Percentiles rank a stretch among this genome's conserved stretches.
Conservation (phyloP, 148 eudicot genomes). For the Rhododendron kiyosumense region DNA sequence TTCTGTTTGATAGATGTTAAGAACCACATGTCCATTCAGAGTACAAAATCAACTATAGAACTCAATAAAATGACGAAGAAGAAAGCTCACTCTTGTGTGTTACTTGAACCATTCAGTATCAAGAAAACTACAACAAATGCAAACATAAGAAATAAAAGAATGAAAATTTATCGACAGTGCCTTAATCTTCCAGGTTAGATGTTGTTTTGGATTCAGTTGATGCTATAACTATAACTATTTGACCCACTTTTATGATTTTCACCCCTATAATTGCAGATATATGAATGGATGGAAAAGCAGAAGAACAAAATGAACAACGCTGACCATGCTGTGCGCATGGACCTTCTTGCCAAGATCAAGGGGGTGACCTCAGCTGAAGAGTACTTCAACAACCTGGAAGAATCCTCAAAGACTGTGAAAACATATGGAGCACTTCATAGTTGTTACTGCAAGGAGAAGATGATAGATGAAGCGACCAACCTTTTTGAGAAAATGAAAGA, state of each 20-base stretch:
- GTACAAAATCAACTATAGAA: too few relatives aligned
- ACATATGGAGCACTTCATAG: constrained; percentile 53
- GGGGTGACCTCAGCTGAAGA: constrained; percentile 46
- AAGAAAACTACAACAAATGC: neutral
- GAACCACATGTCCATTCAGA: too few relatives aligned
- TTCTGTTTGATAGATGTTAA: too few relatives aligned
- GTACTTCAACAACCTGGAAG: constrained; percentile 38
- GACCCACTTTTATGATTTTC: neutral
- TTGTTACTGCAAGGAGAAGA: constrained; percentile 47
- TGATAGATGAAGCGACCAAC: constrained; percentile 32
- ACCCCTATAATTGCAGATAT: constrained; percentile 25
- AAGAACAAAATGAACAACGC: constrained; percentile 25
- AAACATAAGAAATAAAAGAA: neutral
- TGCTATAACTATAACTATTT: neutral
- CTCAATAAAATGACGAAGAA: too few relatives aligned
- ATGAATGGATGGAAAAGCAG: constrained; percentile 46
- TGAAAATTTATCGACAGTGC: neutral
- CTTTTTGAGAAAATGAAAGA: constrained; percentile 42
- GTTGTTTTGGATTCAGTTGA: neutral
- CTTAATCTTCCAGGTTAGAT: neutral
- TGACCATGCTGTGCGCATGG: constrained; percentile 46
- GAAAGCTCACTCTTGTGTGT: neutral
- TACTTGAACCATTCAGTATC: neutral
- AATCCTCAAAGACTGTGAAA: constrained; percentile 33
- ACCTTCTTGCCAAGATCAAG: constrained; percentile 39